phyloP scores from a whole-genome alignment of 495 filamentous ascomycete species.

The Cenococcum geophilum region DNA sequence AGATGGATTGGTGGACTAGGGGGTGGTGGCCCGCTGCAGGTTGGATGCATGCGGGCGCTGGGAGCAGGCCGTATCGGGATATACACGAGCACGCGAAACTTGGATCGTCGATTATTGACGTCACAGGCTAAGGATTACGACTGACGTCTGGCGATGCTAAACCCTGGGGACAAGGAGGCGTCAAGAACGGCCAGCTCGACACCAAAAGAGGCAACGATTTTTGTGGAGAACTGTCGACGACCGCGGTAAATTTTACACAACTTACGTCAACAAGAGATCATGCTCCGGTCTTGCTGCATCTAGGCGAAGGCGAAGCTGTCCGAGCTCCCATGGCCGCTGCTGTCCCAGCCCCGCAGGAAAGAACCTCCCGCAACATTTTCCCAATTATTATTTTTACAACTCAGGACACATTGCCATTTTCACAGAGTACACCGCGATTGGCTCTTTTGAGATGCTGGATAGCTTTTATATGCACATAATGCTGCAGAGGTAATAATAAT shows the following conservation, averaged over 20 bases:
- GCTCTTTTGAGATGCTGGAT: neutral
- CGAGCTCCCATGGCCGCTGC: too few species aligned
- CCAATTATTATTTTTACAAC: too few species aligned
- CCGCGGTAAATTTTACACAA: neutral
- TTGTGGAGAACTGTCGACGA: neutral
- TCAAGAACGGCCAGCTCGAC: neutral
- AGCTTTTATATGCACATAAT: slow-evolving; percentile 18
- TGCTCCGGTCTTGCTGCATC: too few species aligned
- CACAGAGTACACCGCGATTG: neutral
- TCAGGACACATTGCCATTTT: neutral
- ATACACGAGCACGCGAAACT: neutral
- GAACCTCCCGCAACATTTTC: too few species aligned
- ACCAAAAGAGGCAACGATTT: neutral
- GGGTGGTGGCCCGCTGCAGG: neutral
- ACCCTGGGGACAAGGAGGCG: neutral
- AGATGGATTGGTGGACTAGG: too few species aligned
- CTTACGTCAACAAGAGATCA: neutral
- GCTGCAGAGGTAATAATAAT: slow-evolving; percentile 14
- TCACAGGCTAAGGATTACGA: neutral
- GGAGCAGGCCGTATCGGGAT: neutral
- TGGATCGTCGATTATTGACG: neutral
- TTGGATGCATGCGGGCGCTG: neutral
- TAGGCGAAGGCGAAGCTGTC: too few species aligned
- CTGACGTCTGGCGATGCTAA: neutral
- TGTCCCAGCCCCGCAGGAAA: too few species aligned